A percentile compares a stretch with the other conserved stretches of the same genome.
Evolutionary conservation across 495 filamentous ascomycete species (phyloP).

Genomic region (Penicillium lividum): DNA sequence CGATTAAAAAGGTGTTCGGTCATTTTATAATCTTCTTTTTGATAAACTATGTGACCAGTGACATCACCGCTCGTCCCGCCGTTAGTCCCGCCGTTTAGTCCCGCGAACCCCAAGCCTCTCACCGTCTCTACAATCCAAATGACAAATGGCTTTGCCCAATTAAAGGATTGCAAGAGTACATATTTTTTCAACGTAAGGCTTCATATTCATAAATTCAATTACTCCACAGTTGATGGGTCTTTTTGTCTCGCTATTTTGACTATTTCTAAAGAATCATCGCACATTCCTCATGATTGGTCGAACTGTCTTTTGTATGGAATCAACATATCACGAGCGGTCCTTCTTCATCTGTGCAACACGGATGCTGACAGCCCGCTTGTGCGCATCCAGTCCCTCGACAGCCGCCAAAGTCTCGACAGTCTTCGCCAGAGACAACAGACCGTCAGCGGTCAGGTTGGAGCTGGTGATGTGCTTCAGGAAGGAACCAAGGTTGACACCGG

Average conservation of each 20-base stretch:
- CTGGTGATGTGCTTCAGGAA: slow-evolving; percentile 97
- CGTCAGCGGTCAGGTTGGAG: slow-evolving; percentile 82
- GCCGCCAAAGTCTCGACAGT: slow-evolving; percentile 93
- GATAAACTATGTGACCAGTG: slow-evolving; percentile 5
- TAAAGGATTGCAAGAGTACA: not conserved
- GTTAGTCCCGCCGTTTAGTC: slow-evolving; percentile 7
- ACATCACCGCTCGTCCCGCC: slow-evolving; percentile 7
- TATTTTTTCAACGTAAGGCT: not conserved
- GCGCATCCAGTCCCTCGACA: slow-evolving; percentile 93
- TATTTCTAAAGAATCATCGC: slow-evolving; percentile 17
- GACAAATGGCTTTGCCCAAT: not conserved
- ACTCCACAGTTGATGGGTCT: not conserved
- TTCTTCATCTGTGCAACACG: slow-evolving; percentile 68
- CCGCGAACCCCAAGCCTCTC: not conserved
- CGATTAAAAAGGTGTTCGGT: not conserved
- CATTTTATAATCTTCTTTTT: not conserved
- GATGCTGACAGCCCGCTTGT: slow-evolving; percentile 88
- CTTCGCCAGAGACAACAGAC: slow-evolving; percentile 75
- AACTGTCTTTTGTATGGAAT: slow-evolving; percentile 11
- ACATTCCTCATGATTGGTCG: slow-evolving; percentile 21
- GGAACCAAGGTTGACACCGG: slow-evolving; percentile 90
- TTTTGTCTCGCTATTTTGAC: slow-evolving; percentile 12
- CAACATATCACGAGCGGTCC: slow-evolving; percentile 23
- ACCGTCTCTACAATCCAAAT: not conserved
- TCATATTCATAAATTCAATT: not conserved